Percentiles rank a stretch among this genome's conserved stretches.
Evolutionary conservation across 2,329 filamentous ascomycete genomes (phyloP).

Genomic region (Beauveria medogensis): DNA sequence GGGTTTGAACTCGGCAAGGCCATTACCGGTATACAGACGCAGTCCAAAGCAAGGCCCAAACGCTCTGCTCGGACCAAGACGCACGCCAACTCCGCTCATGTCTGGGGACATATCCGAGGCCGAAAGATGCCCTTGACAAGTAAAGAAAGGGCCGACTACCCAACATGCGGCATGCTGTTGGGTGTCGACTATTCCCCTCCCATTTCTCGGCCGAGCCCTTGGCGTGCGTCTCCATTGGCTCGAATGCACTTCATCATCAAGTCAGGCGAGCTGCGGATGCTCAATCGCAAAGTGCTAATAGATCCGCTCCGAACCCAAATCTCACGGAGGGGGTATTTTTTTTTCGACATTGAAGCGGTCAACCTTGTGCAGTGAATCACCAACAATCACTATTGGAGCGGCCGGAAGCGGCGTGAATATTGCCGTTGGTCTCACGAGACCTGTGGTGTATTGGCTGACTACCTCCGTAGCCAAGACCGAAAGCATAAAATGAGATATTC

Average conservation of each 20-base stretch:
- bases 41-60: slow-evolving; percentile 41
- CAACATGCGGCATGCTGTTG: slow-evolving; percentile 30
- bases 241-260: slow-evolving; percentile 41
- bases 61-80: slow-evolving; percentile 42
- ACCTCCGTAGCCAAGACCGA: slow-evolving; percentile 27
- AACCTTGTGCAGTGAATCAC: slow-evolving; percentile 44
- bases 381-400: slow-evolving; percentile 35
- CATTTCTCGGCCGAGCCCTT: slow-evolving; percentile 4
- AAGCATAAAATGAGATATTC: slow-evolving; percentile 26
- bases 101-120: slow-evolving; percentile 44
- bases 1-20: slow-evolving; percentile 40
- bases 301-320: slow-evolving; percentile 29
- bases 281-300: slow-evolving; percentile 31
- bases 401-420: slow-evolving; percentile 34
- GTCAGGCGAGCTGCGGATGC: slow-evolving; percentile 35
- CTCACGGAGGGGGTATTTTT: too few relatives aligned
- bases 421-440: slow-evolving; percentile 34
- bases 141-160: slow-evolving; percentile 38
- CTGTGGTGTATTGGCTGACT: slow-evolving; percentile 28
- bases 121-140: slow-evolving; percentile 46
- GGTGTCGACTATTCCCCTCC: slow-evolving; percentile 33
- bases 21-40: slow-evolving; percentile 25
- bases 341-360: slow-evolving; percentile 40
- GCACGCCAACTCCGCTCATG: slow-evolving; percentile 40
- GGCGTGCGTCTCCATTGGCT: slow-evolving; percentile 33